These are phyloP conservation scores for Microcera coccophila DNA, from an alignment of 2,329 filamentous ascomycete species.

Conservation along the genomic window DNA sequence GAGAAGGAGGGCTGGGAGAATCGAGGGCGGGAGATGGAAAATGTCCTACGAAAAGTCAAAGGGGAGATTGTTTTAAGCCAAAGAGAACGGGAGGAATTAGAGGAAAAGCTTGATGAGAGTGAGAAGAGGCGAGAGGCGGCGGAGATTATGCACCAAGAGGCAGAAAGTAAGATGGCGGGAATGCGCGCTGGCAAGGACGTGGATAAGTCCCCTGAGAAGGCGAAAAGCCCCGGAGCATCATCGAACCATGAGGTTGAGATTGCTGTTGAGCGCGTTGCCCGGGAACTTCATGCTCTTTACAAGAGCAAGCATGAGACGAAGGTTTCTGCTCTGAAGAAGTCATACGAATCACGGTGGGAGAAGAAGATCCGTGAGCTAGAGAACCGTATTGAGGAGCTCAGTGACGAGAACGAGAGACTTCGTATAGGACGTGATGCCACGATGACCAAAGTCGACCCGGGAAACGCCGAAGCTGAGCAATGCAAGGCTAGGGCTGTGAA, in stretches of 20 bases:
- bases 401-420: constrained; percentile 71
- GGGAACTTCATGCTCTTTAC: constrained; percentile 88
- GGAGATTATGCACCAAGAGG: constrained; percentile 71
- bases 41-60: constrained; percentile 72
- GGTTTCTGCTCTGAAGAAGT: constrained; percentile 81
- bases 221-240: constrained; percentile 25
- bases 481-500: constrained; percentile 56
- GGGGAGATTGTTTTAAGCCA: constrained; percentile 76
- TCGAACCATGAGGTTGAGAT: constrained; percentile 68
- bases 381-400: constrained; percentile 62
- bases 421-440: constrained; percentile 62
- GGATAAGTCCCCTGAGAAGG: constrained; percentile 39
- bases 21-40: constrained; percentile 80
- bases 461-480: constrained; percentile 45
- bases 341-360: constrained; percentile 82
- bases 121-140: constrained; percentile 71
- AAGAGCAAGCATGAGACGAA: constrained; percentile 98
- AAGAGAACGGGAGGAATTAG: constrained; percentile 75
- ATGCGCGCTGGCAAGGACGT: constrained; percentile 61
- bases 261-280: constrained; percentile 85
- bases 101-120: constrained; percentile 69
- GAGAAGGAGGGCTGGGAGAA: constrained; percentile 83
- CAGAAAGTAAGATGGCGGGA: constrained; percentile 70
- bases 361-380: constrained; percentile 82
- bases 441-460: constrained; percentile 55